Evolutionary conservation across 805 yeast species (phyloP), one percentile per base, ranked within the genome.

Genomic region (Nakazawaea populi): DNA sequence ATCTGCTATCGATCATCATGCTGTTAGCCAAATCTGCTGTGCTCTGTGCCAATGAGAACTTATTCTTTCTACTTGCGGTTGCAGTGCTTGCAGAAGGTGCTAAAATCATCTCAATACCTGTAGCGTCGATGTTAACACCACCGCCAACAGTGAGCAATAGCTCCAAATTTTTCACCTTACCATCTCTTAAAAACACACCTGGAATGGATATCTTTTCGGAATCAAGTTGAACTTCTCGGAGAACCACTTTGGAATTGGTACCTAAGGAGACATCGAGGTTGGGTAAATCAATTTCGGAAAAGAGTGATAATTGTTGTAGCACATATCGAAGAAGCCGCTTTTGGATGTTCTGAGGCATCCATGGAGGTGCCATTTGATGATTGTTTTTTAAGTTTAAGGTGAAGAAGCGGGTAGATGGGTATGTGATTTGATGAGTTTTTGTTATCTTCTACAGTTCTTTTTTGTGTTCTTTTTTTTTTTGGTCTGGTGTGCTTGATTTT

Each of bases 331-430:
- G 77, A 38, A 90, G 76, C 58, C 96, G 73, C 67, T 87, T 86
- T 60, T 90, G 96, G 41, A 91, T 74, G 66, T 86, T 87, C 64
- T 85, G 92, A 6, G 96, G 92, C 65, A 88, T 76, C 95, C 96
- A 89, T 61, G 58, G 69, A 59, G 62, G 74, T 42, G 62, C 61
- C 67, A 62, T 64, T 32, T 11, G 37, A 12, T 29, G 6, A 27
- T 6, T 9, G 18, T 41, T 27, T 5, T 5, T 6, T 10, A 11
- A 27, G 9, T 12, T 34, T 3, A 34, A 34, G 12, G 2, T 34
- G 36, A 12, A 34, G 9, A 9, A 9, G 12, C 10, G 11, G 40
- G 7, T 37, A 37, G 10, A 18, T 18, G 24, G 24, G 24, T 18
- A 18, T 18, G 24, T 18, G 24, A 18, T 18, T 18, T 18, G 24